These are phyloP conservation scores for Trichoderma citrinoviride DNA, from an alignment of 2,329 filamentous ascomycete genomes.

Conservation along the genomic window DNA sequence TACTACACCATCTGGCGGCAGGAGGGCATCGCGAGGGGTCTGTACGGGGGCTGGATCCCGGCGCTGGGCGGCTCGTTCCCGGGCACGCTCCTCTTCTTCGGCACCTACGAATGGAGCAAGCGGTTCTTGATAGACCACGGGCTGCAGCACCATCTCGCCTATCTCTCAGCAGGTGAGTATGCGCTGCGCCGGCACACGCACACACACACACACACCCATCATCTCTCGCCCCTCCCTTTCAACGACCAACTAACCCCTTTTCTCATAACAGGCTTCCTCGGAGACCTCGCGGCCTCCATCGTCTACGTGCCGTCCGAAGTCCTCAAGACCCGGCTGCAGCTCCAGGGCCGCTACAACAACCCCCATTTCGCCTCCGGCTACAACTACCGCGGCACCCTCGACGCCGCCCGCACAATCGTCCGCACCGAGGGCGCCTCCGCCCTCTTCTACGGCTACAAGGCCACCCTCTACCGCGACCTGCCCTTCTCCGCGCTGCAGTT, in stretches of 20 bases:
- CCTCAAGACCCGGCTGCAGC: slow-evolving; percentile 91
- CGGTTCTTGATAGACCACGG: slow-evolving; percentile 81
- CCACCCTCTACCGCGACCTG: slow-evolving; percentile 88
- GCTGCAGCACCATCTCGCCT: slow-evolving; percentile 77
- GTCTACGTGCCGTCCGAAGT: slow-evolving; percentile 98
- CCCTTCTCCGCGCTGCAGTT: slow-evolving; percentile 97
- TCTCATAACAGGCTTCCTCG: slow-evolving; percentile 82
- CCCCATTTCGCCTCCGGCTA: slow-evolving; percentile 91
- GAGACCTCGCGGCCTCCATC: slow-evolving; percentile 86
- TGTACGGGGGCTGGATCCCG: slow-evolving; percentile 92
- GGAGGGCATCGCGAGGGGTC: slow-evolving; percentile 78
- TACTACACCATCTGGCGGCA: slow-evolving; percentile 93
- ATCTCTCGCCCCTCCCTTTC: too few species aligned
- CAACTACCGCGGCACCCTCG: slow-evolving; percentile 83
- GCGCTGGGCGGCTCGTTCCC: slow-evolving; percentile 90
- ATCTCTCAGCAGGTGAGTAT: slow-evolving; percentile 76
- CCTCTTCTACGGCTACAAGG: slow-evolving; percentile 95
- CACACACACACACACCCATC: too few species aligned
- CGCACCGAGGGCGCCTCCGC: slow-evolving; percentile 78
- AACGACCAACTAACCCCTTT: slow-evolving; percentile 1
- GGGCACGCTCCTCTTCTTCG: slow-evolving; percentile 93
- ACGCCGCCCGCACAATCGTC: slow-evolving; percentile 83
- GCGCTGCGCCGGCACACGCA: too few species aligned
- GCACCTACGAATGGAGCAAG: slow-evolving; percentile 94
- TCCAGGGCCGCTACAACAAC: slow-evolving; percentile 94